A percentile compares a stretch with the other conserved stretches of the same genome.
Evolutionary conservation across 495 filamentous ascomycete genomes (phyloP).

Genomic region (Cercophora scortea): DNA sequence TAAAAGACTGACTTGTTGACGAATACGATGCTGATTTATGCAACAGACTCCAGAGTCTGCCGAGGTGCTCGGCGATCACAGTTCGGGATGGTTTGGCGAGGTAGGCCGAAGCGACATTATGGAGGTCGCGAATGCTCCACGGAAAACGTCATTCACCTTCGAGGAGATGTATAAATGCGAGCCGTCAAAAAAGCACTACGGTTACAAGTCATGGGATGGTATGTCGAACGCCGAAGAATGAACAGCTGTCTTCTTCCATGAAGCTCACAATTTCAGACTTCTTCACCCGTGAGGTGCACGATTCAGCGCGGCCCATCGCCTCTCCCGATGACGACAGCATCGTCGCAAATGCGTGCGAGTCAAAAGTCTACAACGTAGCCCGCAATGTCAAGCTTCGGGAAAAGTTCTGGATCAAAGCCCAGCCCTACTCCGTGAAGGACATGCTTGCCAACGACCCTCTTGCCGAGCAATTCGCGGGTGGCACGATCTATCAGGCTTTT

Average conservation of each 20-base stretch:
- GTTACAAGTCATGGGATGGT: conserved; percentile 65
- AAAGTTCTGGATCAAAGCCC: conserved; percentile 62
- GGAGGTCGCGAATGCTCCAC: conserved; percentile 38
- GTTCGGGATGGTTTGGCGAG: conserved; percentile 56
- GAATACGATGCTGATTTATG: neutral
- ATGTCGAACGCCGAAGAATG: neutral
- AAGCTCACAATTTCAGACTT: conserved; percentile 38
- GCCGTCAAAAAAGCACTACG: conserved; percentile 40
- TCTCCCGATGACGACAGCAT: conserved; percentile 44
- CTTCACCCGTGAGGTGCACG: conserved; percentile 56
- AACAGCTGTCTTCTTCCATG: neutral
- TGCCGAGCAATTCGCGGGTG: conserved; percentile 46
- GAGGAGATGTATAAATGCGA: conserved; percentile 48
- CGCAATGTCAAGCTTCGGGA: conserved; percentile 36
- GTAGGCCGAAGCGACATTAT: conserved; percentile 35
- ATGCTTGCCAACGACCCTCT: conserved; percentile 51
- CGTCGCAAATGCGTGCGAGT: conserved; percentile 62
- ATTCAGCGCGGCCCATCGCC: conserved; percentile 50
- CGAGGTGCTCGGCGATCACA: conserved; percentile 42
- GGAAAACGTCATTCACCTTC: conserved; percentile 37
- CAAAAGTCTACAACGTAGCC: conserved; percentile 42
- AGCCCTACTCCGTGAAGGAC: conserved; percentile 56
- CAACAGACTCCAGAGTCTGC: conserved; percentile 47
- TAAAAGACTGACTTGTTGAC: neutral
- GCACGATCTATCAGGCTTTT: conserved; percentile 62